Evolutionary conservation across 2,329 filamentous ascomycete genomes (phyloP).

Genomic region (Trichoderma pleuroti): DNA sequence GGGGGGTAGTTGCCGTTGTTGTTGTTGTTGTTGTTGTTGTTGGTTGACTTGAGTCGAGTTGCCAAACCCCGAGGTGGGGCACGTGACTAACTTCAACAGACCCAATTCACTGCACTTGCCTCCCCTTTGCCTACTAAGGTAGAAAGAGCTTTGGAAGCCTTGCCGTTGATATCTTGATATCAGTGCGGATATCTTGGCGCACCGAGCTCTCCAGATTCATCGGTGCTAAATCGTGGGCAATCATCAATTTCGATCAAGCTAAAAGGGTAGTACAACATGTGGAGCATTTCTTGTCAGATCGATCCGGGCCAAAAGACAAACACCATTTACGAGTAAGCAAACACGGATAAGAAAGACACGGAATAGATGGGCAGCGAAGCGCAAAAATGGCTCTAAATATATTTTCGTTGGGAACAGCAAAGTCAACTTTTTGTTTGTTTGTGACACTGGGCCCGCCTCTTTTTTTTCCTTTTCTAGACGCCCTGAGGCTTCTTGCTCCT

Average conservation of each 20-base stretch:
- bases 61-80: neutral
- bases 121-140: neutral
- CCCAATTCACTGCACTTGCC: neutral
- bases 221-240: neutral
- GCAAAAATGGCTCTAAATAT: neutral
- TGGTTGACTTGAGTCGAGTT: neutral
- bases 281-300: neutral
- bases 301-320: neutral
- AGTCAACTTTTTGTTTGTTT: conserved; percentile 24
- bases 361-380: neutral
- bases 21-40: neutral
- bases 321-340: neutral
- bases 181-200: neutral
- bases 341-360: neutral
- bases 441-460: neutral
- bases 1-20: neutral
- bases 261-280: neutral
- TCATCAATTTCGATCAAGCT: neutral
- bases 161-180: neutral
- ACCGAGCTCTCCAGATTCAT: neutral
- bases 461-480: conserved; percentile 18
- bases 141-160: neutral
- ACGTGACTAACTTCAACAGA: neutral
- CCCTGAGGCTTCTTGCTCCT: conserved; percentile 14
- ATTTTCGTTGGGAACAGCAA: conserved; percentile 24